A percentile compares a stretch with the other conserved stretches of the same genome.
Evolutionary conservation across 306 rosid species (phyloP).

Genomic region (Carpinus fangiana): DNA sequence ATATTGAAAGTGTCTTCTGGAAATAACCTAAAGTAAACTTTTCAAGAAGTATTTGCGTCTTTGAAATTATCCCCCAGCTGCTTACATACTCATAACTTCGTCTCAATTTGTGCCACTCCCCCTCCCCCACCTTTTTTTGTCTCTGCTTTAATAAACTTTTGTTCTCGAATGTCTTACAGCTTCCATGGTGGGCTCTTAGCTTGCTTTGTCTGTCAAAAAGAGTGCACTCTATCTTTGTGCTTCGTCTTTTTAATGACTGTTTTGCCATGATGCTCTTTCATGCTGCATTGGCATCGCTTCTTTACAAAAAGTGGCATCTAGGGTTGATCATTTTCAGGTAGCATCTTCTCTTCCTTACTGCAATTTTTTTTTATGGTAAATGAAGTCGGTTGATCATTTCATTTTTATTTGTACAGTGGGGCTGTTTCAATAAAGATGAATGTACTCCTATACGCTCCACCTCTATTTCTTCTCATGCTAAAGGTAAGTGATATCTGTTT

Average conservation of each 20-base stretch:
- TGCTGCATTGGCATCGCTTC: conserved; percentile 63
- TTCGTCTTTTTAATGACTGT: conserved; percentile 91
- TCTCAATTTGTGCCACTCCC: neutral
- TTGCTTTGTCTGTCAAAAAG: conserved; percentile 91
- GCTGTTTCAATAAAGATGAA: conserved; percentile 99
- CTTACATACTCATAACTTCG: neutral
- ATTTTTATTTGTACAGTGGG: conserved; percentile 48
- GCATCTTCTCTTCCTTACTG: conserved; percentile 19
- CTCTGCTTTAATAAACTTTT: conserved; percentile 14
- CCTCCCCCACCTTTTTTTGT: neutral
- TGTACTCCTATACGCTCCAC: conserved; percentile 91
- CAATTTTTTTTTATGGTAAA: conserved; percentile 5
- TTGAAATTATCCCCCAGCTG: neutral
- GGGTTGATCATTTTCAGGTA: conserved; percentile 94
- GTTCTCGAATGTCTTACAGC: conserved; percentile 44
- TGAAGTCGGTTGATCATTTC: conserved; percentile 22
- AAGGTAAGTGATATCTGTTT: conserved; percentile 52
- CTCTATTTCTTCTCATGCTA: conserved; percentile 80
- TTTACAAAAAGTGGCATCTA: conserved; percentile 75
- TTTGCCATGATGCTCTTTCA: conserved; percentile 76
- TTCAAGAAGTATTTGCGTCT: neutral
- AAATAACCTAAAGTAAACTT: neutral
- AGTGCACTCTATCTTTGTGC: conserved; percentile 85
- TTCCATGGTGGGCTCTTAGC: conserved; percentile 84
- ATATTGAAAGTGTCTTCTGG: neutral